Evolutionary conservation across 768 basidiomycete species (phyloP).

Genomic region (Stropharia rugosoannulata): DNA sequence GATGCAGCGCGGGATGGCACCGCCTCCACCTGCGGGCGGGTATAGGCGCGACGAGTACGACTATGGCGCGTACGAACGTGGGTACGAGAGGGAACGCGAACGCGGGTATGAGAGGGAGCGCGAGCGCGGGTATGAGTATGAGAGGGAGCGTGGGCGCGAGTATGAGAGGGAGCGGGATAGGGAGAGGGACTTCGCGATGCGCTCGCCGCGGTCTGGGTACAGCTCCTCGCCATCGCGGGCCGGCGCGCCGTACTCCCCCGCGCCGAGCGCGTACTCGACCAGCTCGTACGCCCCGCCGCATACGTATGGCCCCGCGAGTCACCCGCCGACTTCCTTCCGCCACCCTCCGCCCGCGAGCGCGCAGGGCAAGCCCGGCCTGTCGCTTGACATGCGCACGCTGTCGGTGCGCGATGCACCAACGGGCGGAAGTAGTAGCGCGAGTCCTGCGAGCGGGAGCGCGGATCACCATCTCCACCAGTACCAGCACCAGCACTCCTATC

Average conservation of each 20-base stretch:
- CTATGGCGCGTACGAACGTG: background rate
- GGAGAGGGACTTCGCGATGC: too few species aligned
- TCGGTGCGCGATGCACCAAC: constrained; percentile 11
- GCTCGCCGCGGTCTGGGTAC: too few species aligned
- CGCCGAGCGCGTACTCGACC: background rate
- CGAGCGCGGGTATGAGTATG: background rate
- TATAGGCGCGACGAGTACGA: constrained; percentile 4
- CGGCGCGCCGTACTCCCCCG: background rate
- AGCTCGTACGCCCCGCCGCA: background rate
- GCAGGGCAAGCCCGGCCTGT: constrained; percentile 22
- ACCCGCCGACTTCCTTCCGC: constrained; percentile 24
- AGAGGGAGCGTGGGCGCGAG: background rate
- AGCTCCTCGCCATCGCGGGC: too few species aligned
- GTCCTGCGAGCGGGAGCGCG: too few species aligned
- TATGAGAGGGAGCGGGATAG: background rate
- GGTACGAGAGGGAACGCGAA: background rate
- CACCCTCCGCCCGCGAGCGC: constrained; percentile 8
- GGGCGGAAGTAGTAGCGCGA: background rate
- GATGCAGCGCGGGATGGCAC: constrained; percentile 14
- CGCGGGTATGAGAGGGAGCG: background rate
- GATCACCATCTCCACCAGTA: too few species aligned
- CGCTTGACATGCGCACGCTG: constrained; percentile 30
- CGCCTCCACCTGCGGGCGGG: constrained; percentile 22
- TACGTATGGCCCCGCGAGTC: constrained; percentile 10
- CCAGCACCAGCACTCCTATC: too few species aligned